phyloP scores from a whole-genome alignment of 2,329 filamentous ascomycete genomes.

The Aureobasidium sp. region DNA sequence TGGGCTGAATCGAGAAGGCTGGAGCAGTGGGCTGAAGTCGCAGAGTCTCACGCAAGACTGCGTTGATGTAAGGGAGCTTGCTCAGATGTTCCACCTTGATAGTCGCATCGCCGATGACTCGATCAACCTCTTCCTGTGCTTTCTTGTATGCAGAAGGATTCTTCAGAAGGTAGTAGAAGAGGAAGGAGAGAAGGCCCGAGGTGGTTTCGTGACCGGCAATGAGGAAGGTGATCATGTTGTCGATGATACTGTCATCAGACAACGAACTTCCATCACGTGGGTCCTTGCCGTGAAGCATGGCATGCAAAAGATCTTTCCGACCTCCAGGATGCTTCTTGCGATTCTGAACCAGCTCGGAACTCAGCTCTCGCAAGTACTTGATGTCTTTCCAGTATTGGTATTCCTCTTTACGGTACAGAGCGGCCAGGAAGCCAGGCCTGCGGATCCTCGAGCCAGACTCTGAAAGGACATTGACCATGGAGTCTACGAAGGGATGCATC shows the following conservation, averaged over 20 bases:
- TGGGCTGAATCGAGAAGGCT: constrained; percentile 47
- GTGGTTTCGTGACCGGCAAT: constrained; percentile 68
- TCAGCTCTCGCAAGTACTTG: constrained; percentile 47
- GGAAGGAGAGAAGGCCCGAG: constrained; percentile 58
- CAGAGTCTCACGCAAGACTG: constrained; percentile 60
- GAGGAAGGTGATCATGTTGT: constrained; percentile 64
- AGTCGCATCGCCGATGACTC: constrained; percentile 52
- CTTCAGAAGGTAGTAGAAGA: constrained; percentile 59
- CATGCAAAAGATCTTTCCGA: constrained; percentile 61
- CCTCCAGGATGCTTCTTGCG: constrained; percentile 47
- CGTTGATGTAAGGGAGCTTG: constrained; percentile 60
- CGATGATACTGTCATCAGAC: constrained; percentile 54
- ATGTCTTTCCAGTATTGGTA: constrained; percentile 51
- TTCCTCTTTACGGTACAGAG: constrained; percentile 38
- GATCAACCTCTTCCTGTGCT: constrained; percentile 62
- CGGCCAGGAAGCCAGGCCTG: constrained; percentile 37
- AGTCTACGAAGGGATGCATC: constrained; percentile 62
- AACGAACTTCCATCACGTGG: constrained; percentile 60
- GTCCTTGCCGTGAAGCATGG: constrained; percentile 63
- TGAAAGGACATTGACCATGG: constrained; percentile 58
- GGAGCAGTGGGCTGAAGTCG: constrained; percentile 54
- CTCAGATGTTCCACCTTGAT: constrained; percentile 56
- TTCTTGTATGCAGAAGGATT: constrained; percentile 53
- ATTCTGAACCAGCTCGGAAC: constrained; percentile 54
- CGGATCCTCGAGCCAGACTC: constrained; percentile 48